Base-by-base conservation (phyloP, 2,329 filamentous ascomycete species). In the Ophiostoma novo-ulmi region DNA sequence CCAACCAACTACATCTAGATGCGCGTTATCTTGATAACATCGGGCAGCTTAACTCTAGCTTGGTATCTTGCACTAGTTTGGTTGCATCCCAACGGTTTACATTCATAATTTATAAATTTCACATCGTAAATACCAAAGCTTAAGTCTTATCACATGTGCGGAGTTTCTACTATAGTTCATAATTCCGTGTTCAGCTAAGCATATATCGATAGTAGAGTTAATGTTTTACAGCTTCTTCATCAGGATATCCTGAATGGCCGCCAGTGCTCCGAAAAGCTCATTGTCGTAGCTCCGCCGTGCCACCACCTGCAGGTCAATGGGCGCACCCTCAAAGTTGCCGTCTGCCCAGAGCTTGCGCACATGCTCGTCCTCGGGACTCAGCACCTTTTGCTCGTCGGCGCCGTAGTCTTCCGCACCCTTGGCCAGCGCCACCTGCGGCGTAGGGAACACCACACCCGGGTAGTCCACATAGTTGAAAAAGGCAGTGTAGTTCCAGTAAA, bases 281-380 rank as follows among this genome's bases (percentile, higher is more conserved):
- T 67, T 67, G 39, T 67, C 65, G 65, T 67, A n/a, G 65, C 65
- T 67, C n/a, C 65, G 65, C 38, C 65, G 65, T 26, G 65, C 65
- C 38, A 67, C 65, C n/a, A 39, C 38, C 65, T 67, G 65, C 65
- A 67, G 39, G 22, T 67, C 65, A 8, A 67, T 67, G n/a, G 65
- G 65, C 22, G 65, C 65, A 11, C 65, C 65, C 65, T 67, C 65
- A 67, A 67, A 67, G 39, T 67, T 35, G 65, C 65, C 65, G n/a
- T 26, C 65, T 1, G 22, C 65, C 65, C 65, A 67, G 4, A 67
- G 38, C 65, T 67, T 44, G 65, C 65, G 65, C 38, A 67, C 65
- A n/a, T 67, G 65, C 39, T 31, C 65, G 10, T 67, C 65, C 65
- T 67, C 65, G 65, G 65, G 65, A 17, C 38, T 44, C n/a, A 67